Evolutionary conservation across 331 rosid genomes (phyloP).

Genomic region (Phaseolus coccineus): DNA sequence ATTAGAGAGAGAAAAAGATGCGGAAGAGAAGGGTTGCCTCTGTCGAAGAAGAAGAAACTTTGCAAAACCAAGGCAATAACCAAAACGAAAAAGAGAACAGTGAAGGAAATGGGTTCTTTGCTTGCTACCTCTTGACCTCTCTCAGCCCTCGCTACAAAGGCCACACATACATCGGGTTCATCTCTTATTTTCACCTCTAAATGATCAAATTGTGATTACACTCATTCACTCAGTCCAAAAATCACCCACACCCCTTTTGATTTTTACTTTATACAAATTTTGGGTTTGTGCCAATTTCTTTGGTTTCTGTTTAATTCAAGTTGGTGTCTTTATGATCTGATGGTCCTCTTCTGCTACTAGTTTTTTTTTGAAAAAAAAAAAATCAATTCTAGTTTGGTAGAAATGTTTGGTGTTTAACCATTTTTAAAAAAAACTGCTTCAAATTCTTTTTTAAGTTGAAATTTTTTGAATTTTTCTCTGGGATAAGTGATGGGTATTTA

Average conservation of each 20-base stretch:
- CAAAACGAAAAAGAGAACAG: constrained; percentile 17
- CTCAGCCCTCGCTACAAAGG: constrained; percentile 88
- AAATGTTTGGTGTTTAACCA: background rate
- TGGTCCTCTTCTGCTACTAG: background rate
- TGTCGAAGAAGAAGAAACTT: constrained; percentile 38
- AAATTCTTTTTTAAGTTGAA: background rate
- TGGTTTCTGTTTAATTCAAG: constrained; percentile 15
- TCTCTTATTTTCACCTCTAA: background rate
- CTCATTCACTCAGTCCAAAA: constrained; percentile 7
- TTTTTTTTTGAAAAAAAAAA: background rate
- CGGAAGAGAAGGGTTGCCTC: constrained; percentile 56
- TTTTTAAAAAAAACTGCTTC: background rate
- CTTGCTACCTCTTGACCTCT: constrained; percentile 83
- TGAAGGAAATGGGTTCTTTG: constrained; percentile 65
- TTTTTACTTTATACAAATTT: constrained; percentile 13
- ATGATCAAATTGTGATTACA: constrained; percentile 33
- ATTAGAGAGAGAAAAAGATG: constrained; percentile 44
- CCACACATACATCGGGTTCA: constrained; percentile 89
- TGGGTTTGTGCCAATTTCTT: constrained; percentile 31
- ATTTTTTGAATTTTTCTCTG: background rate
- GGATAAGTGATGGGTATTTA: background rate
- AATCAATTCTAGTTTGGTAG: background rate
- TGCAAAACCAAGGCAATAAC: background rate
- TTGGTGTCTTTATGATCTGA: background rate
- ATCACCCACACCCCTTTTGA: background rate